phyloP scores from a whole-genome alignment of 805 yeast genomes.

The Myxozyma sirexii region DNA sequence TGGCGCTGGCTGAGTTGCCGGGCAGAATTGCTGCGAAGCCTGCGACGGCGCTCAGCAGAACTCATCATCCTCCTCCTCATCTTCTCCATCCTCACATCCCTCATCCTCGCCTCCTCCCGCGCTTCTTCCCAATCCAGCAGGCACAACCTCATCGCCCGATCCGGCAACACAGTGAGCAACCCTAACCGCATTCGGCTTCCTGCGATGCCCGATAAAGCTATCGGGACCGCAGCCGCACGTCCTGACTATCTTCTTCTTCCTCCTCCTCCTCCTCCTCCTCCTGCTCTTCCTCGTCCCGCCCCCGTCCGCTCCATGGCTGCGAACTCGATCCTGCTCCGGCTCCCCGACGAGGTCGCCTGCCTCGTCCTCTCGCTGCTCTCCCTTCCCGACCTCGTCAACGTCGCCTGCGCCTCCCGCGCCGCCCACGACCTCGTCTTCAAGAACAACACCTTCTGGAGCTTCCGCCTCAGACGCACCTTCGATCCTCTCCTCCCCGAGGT shows the following conservation, averaged over 20 bases:
- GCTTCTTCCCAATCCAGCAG: neutral
- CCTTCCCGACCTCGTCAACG: constrained; percentile 23
- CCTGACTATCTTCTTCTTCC: neutral
- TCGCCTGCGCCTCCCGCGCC: constrained; percentile 19
- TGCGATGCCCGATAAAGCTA: constrained; percentile 13
- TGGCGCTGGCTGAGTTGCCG: too few relatives aligned
- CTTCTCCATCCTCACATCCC: too few relatives aligned
- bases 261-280: neutral
- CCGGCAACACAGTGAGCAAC: constrained; percentile 9
- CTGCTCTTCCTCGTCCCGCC: neutral
- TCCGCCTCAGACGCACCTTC: constrained; percentile 13
- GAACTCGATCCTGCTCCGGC: constrained; percentile 13
- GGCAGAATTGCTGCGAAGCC: too few relatives aligned
- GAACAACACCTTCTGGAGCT: constrained; percentile 26
- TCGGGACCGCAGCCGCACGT: constrained; percentile 3
- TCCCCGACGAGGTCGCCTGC: constrained; percentile 27
- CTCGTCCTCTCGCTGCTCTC: constrained; percentile 15
- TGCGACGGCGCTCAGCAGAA: too few relatives aligned
- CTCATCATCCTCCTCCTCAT: too few relatives aligned
- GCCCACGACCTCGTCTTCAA: constrained; percentile 14
- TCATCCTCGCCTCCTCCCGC: too few relatives aligned
- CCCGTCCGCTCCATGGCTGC: neutral
- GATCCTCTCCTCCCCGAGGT: constrained; percentile 16
- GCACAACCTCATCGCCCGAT: neutral
- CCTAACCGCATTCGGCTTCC: neutral